Evolutionary conservation across 1,284 basidiomycete species (phyloP), one percentile per base, ranked within the genome.

Genomic region (Ganoderma sinense): DNA sequence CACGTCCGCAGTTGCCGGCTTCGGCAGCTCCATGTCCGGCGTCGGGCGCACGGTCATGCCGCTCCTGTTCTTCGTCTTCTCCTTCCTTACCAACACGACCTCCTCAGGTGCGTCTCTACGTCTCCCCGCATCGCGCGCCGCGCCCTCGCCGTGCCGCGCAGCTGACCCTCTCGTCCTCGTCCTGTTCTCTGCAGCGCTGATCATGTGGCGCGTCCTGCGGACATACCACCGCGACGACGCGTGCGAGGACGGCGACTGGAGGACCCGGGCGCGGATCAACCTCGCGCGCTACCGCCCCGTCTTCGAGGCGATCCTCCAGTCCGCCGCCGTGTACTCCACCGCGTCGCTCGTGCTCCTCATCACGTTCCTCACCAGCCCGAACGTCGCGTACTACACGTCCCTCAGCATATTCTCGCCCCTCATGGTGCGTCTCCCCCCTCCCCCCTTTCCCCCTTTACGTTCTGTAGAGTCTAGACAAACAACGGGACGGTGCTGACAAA

Each of bases 291-390:
- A 55, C 23, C 53, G 53, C 29, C 53, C 53, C 26, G 56, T 69
- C 31, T 59, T 69, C 36, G 68, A 65, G 61, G 67, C 68, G 11
- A 64, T 72, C 55, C 53, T 72, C 39, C 66, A 72, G 31, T 72
- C 71, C 40, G 71, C 71, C 1, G 68, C 71, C 5, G 64, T 69
- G 18, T 72, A 72, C 53, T 69, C 68, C 16, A n/a, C 60, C 45
- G 71, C 68, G 18, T 70, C 69, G 2, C 29, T 72, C 43, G 62
- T 66, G n/a, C 71, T 72, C 64, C 48, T 69, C n/a, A 36, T 68
- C 58, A 68, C 66, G 20, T 65, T 62, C 56, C 67, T 72, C 58
- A 29, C 68, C 4, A 69, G 66, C 62, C 63, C 65, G 7, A 33
- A 65, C 7, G 67, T 68, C 26, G 68, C 56, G 1, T 72, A 69